Evolutionary conservation across 306 rosid genomes (phyloP).

Genomic region (Macrotyloma uniflorum): DNA sequence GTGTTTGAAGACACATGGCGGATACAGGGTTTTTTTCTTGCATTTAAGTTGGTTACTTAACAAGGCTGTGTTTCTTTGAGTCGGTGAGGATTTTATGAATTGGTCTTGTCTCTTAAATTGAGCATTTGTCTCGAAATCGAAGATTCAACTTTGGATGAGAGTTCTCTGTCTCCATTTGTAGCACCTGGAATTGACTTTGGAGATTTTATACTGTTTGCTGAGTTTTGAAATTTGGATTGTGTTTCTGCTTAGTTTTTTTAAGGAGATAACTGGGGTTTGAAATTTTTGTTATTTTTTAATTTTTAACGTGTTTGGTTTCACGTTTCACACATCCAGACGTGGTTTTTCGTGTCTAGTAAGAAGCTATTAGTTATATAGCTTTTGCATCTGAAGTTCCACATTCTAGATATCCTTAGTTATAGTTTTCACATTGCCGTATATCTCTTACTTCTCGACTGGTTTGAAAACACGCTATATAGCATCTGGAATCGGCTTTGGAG

Average conservation of each 20-base stretch:
- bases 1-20: constrained; percentile 42
- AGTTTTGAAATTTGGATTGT: constrained; percentile 15
- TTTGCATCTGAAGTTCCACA: not conserved
- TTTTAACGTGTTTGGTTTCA: not conserved
- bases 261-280: constrained; percentile 29
- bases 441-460: not conserved
- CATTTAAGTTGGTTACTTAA: constrained; percentile 17
- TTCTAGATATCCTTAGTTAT: not conserved
- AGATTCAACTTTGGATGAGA: constrained; percentile 35
- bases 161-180: constrained; percentile 8
- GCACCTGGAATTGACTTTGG: constrained; percentile 26
- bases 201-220: not conserved
- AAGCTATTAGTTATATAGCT: not conserved
- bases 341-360: not conserved
- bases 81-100: constrained; percentile 45
- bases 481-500: constrained; percentile 24
- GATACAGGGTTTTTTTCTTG: constrained; percentile 8
- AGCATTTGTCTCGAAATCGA: constrained; percentile 33
- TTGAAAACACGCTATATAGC: not conserved
- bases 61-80: constrained; percentile 18
- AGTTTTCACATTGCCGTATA: not conserved
- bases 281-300: not conserved
- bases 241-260: constrained; percentile 28
- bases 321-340: not conserved
- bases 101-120: constrained; percentile 34